These are phyloP conservation scores for Coemansia sp. DNA, from an alignment of 192 early-diverging fungal species.

Conservation along the genomic window DNA sequence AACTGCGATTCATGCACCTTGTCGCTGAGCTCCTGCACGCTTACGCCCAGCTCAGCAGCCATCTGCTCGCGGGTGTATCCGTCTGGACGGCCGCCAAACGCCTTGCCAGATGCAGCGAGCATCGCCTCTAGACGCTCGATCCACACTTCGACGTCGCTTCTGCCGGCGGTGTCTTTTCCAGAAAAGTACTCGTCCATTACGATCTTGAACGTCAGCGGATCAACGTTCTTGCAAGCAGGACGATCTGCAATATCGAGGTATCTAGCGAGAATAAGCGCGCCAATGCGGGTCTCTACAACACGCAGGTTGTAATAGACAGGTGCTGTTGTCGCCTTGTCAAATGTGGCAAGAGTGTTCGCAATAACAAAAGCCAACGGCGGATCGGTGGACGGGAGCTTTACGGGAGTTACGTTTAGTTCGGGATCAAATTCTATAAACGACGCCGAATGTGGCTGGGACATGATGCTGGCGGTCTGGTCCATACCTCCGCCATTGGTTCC, in stretches of 20 bases:
- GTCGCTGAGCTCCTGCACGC: constrained; percentile 45
- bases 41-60: constrained; percentile 35
- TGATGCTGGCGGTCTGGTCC: constrained; percentile 90
- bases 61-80: constrained; percentile 47
- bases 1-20: constrained; percentile 55
- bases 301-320: constrained; percentile 90
- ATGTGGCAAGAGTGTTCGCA: constrained; percentile 81
- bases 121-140: constrained; percentile 32
- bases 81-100: constrained; percentile 22
- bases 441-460: constrained; percentile 67
- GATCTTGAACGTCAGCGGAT: constrained; percentile 56
- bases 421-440: constrained; percentile 86
- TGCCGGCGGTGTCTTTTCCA: not conserved
- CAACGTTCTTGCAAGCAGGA: constrained; percentile 60
- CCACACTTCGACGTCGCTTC: constrained; percentile 21
- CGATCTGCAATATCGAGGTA: constrained; percentile 49
- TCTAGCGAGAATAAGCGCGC: constrained; percentile 63
- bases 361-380: constrained; percentile 76
- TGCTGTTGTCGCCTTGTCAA: constrained; percentile 84
- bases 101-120: constrained; percentile 13
- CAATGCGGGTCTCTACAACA: constrained; percentile 87
- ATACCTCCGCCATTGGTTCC: constrained; percentile 74
- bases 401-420: constrained; percentile 59
- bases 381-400: constrained; percentile 61
- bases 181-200: constrained; percentile 38